Evolutionary conservation across 805 yeast genomes (phyloP), one percentile per base, ranked within the genome.

Genomic region (Monosporozyma aerobia): DNA sequence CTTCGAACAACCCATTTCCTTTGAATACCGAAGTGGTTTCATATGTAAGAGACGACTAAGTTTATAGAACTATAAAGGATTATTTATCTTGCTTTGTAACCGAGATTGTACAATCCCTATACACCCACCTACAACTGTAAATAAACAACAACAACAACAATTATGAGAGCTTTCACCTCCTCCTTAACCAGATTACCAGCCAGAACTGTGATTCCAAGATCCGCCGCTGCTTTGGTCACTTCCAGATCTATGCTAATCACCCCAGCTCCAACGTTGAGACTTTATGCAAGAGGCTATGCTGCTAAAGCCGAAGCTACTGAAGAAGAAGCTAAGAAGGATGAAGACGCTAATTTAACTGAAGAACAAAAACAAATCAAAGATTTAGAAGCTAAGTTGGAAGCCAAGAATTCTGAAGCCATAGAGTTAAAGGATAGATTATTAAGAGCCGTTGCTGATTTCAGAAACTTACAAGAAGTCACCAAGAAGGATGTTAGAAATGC

Each of bases 401-500:
- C 75, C 52, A 87, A 82, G 65, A 83, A 78, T 61, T 82, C 81
- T 64, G 96, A 90, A 57, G 75, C 77, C 57, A 90, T 90, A 27
- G 89, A 85, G 60, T 74, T 86, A 73, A 90, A 88, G 70, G 95
- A 89, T 69, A 82, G 83, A 61, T 83, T 86, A 65, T 77, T 88
- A 53, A 81, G 95, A 60, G 78, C 95, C 25, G 78, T 89, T 53
- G 96, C 97, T 27, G 97, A 90, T 69, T 90, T 89, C 83, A 82
- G 96, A 63, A 89, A 87, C 72, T 76, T 90, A 62, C 97, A 90
- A 75, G 92, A 87, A 66, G 83, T 90, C 50, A 88, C 97, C 55
- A 85, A 87, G 72, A 79, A 87, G 61, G 97, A 90, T 68, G 75
- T 87, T 52, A 85, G 86, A 71, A 87, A 87, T 73, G 89, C 96